phyloP scores from a whole-genome alignment of 192 early-diverging fungal species.

The Entophlyctis luteolus region DNA sequence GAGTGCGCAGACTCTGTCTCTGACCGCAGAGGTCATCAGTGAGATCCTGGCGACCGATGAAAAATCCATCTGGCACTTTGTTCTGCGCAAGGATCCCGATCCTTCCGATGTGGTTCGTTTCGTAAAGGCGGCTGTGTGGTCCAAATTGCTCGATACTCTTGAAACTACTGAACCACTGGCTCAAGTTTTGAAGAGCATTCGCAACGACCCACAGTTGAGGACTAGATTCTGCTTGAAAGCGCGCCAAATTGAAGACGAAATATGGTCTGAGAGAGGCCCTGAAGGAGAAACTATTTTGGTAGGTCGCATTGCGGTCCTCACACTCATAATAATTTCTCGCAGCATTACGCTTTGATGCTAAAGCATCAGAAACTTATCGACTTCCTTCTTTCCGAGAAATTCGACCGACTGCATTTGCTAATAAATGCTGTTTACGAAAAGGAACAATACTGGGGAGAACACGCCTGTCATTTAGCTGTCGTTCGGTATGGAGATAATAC shows the following conservation, averaged over 20 bases:
- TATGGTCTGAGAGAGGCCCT: slow-evolving; percentile 12
- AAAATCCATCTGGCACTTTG: no score
- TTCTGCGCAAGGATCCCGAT: no score
- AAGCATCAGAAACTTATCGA: neutral
- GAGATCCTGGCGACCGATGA: no score
- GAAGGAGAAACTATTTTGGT: slow-evolving; percentile 24
- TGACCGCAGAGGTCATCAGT: no score
- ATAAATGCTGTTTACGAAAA: slow-evolving; percentile 27
- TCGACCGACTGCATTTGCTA: neutral
- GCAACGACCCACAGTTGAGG: no score
- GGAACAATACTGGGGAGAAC: slow-evolving; percentile 18
- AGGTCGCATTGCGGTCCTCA: neutral
- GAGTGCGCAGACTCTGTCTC: no score
- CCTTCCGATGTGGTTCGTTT: no score
- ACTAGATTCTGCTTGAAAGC: neutral
- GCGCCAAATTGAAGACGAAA: neutral
- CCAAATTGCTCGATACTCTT: no score
- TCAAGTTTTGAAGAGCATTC: no score
- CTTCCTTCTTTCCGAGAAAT: slow-evolving; percentile 3
- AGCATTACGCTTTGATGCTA: slow-evolving; percentile 16
- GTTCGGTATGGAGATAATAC: slow-evolving; percentile 24
- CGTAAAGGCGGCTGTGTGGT: no score
- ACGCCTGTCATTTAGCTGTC: slow-evolving; percentile 17
- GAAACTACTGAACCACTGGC: no score
- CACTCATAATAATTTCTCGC: neutral